These are phyloP conservation scores for Neoscytalidium dimidiatum DNA, from an alignment of 2,329 filamentous ascomycete genomes.

Conservation along the genomic window DNA sequence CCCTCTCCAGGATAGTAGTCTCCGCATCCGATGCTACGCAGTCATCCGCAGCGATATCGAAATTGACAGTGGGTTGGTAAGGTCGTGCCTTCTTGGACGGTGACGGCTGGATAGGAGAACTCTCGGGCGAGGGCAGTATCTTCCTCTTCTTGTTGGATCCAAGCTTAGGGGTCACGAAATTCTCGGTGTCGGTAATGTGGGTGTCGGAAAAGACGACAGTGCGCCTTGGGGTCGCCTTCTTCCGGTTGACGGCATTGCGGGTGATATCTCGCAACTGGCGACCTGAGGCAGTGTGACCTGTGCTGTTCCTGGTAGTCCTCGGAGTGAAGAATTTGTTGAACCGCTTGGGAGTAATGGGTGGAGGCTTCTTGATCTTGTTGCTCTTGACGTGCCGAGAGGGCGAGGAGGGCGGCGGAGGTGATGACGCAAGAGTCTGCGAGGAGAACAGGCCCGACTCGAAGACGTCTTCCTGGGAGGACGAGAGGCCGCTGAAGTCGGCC, in stretches of 20 bases:
- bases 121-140: conserved; percentile 43
- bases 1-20: conserved; percentile 16
- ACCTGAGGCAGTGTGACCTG: conserved; percentile 31
- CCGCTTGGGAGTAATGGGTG: conserved; percentile 53
- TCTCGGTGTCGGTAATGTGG: conserved; percentile 25
- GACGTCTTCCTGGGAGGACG: conserved; percentile 10
- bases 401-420: conserved; percentile 34
- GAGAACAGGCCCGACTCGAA: conserved; percentile 9
- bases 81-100: conserved; percentile 39
- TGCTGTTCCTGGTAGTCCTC: conserved; percentile 25
- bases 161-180: conserved; percentile 34
- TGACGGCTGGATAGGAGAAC: conserved; percentile 43
- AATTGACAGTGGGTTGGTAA: conserved; percentile 25
- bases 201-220: conserved; percentile 42
- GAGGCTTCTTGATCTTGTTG: conserved; percentile 47
- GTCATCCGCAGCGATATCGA: conserved; percentile 15
- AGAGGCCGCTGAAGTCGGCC: not conserved
- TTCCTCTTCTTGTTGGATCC: conserved; percentile 37
- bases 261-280: conserved; percentile 54
- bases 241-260: conserved; percentile 46
- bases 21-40: conserved; percentile 20
- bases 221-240: conserved; percentile 36
- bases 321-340: conserved; percentile 56
- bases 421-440: conserved; percentile 31
- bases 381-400: conserved; percentile 24